Conservation (phyloP, 306 rosid genomes). For the Prunus persica region Prunus_persica_NCBIv2 NC_034011.1:26173001-26173500, state of each 20-base stretch:
- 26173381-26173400: not conserved
- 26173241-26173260: not conserved
- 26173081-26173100: not conserved
- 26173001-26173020: conserved; percentile 91
- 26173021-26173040: conserved; percentile 77
- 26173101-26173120: not conserved
- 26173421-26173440: not conserved
- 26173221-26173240: not conserved
- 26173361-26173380: not conserved
- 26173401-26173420: not conserved
- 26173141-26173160: not conserved
- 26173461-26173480: not conserved
- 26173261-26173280: not conserved
- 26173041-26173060: not conserved
- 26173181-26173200: not conserved
- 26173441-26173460: not conserved
- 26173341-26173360: not conserved
- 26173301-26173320: conserved; percentile 1
- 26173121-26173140: not conserved
- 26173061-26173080: not conserved
- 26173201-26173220: not conserved
- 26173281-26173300: not conserved
- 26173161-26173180: not conserved
- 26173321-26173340: not conserved
- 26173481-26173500: not conserved